Conservation (phyloP, 2,329 filamentous ascomycete species). For the Botrytis hyacinthi region DNA sequence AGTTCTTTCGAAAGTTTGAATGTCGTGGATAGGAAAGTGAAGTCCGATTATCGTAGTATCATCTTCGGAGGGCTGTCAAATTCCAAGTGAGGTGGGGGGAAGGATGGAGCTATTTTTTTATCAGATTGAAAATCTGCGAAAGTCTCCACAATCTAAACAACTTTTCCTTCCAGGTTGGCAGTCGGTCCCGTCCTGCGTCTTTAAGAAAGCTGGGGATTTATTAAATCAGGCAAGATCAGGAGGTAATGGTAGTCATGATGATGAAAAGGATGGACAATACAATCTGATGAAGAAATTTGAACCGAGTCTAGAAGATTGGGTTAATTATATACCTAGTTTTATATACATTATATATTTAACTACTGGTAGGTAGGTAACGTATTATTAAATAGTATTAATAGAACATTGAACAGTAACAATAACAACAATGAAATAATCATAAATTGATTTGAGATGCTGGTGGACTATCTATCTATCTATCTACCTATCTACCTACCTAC, state of each 20-base stretch:
- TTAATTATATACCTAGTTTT: neutral
- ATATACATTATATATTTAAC: neutral
- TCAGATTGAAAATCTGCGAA: constrained; percentile 15
- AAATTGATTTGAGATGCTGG: neutral
- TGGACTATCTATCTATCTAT: too few species aligned
- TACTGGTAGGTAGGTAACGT: neutral
- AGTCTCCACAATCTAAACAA: constrained; percentile 1
- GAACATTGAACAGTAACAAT: neutral
- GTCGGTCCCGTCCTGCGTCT: neutral
- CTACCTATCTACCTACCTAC: too few species aligned
- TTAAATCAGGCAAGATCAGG: too few species aligned
- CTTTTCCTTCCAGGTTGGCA: neutral
- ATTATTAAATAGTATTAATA: neutral
- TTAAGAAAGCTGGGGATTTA: neutral
- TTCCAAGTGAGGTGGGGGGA: neutral
- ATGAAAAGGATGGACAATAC: neutral
- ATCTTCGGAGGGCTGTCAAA: neutral
- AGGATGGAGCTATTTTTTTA: constrained; percentile 11
- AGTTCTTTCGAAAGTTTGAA: neutral
- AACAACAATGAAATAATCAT: neutral
- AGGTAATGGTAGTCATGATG: neutral
- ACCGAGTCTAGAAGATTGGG: neutral
- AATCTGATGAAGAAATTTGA: neutral
- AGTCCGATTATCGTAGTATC: constrained; percentile 4
- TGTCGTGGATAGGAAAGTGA: neutral